Evolutionary conservation across 2,329 filamentous ascomycete species (phyloP), one percentile per base, ranked within the genome.

Genomic region (Rhynchosporium agropyri): DNA sequence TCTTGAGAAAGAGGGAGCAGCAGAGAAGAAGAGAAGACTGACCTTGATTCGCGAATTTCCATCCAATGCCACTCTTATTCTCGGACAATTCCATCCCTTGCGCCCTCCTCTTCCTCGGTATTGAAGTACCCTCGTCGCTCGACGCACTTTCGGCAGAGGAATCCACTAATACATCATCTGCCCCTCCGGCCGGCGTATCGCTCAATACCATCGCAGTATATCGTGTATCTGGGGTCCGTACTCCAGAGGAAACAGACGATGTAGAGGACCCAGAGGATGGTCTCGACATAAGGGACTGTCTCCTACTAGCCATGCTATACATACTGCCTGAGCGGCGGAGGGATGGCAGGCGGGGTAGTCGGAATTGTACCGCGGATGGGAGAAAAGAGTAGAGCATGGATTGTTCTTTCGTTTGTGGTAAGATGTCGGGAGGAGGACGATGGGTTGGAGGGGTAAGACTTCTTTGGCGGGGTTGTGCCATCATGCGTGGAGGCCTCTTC

Each of bases 361-460:
- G 77, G 42, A 77, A 80, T 69, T 82, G 80, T 4, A 87, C 75
- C 4, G 82, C 77, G 1, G 77, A 75, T 3, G 84, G 83, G 7
- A 86, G 79, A 62, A 86, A 78, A 5, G 79, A 77, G 71, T 82
- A 83, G 15, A 86, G 76, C 63, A 80, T 79, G 28, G 81, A 82
- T 51, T 79, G 74, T 46, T 67, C 55, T 55, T 50, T 62, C 10
- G 57, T 33, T 20, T 40, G 51, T 29, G 43, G 50, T 13, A 60
- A 31, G 43, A 66, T 65, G 20, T 70, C 64, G 20, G 66, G 56
- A 12, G 28, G 64, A 62, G 51, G 62, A 45, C 13, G 58, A 63
- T 33, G 54, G 55, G 38, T 20, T 51, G 29, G 45, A n/a, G 12
- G 28, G 26, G n/a, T 31, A n/a, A 54, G 42, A 28, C 60, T 42